Evolutionary conservation across 148 eudicot species (phyloP), one percentile per base, ranked within the genome.

Genomic region (Dianthus caryophyllus): DNA sequence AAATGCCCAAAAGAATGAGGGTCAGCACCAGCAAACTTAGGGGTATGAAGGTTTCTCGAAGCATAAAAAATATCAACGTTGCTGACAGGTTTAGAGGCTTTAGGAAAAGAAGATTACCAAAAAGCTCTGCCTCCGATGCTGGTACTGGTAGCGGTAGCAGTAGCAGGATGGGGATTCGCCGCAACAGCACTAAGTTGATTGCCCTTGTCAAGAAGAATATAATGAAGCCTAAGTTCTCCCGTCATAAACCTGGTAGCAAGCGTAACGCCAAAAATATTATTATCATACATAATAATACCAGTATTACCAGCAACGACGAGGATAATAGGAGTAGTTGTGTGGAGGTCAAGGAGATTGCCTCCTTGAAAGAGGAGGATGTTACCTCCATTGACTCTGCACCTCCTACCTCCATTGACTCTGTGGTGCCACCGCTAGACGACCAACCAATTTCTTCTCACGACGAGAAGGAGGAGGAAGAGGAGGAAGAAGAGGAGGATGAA

Each of bases 281-380:
- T 16, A 79, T 87, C 63, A 67, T 90, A 46, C 91, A 84, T 69
- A 83, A 82, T 64, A 91, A 86, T 54, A 84, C 78, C 43, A 81
- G 85, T 56, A 82, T 69, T 44, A 50, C 79, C 1, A 77, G 79
- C 67, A 75, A 52, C 22, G 71, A 76, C 11, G 84, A 81, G 41
- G 76, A 78, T 52, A 73, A 69, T 58, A 54, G 76, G 52, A 52
- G 58, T 27, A 71, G 81, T 30, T 78, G 81, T 65, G 84, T 79
- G 13, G 77, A 71, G 2, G 71, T 73, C 22, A 73, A 67, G 55
- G 78, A 74, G 41, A 62, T 54, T 30, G 66, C 60, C 0, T 36
- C 62, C 59, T 26, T 58, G 57, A 73, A 64, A 26, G 74, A 47
- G 39, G 78, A 71, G 72, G 83, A 67, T 36, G 68, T 48, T n/a